phyloP scores from a whole-genome alignment of 352 stramenopile species.

The Globisporangium nunn region DNA sequence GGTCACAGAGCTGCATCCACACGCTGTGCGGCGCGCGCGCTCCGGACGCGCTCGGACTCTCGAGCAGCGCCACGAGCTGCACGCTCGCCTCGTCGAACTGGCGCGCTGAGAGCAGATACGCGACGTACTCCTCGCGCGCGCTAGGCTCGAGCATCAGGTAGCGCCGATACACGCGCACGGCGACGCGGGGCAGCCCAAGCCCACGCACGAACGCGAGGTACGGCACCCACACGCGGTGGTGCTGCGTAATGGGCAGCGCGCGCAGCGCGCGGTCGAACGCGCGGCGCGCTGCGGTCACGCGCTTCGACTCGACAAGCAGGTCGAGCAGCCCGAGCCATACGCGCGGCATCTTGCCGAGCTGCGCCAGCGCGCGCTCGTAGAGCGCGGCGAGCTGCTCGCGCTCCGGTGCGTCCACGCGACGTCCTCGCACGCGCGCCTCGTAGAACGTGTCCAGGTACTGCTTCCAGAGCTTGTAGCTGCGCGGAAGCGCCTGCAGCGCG shows the following conservation, averaged over 20 bases:
- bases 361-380: conserved; percentile 88
- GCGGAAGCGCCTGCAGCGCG: conserved; percentile 73
- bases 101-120: conserved; percentile 65
- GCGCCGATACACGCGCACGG: conserved; percentile 79
- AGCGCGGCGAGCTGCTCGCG: conserved; percentile 36
- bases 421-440: conserved; percentile 51
- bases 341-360: conserved; percentile 94
- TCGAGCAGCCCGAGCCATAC: conserved; percentile 93
- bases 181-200: conserved; percentile 66
- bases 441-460: conserved; percentile 72
- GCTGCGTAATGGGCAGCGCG: conserved; percentile 96
- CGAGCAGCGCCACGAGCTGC: conserved; percentile 77
- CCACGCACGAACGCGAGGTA: conserved; percentile 90
- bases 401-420: conserved; percentile 42
- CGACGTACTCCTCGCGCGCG: conserved; percentile 65
- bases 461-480: conserved; percentile 96
- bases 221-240: conserved; percentile 93
- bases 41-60: conserved; percentile 42
- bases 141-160: conserved; percentile 84
- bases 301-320: conserved; percentile 67
- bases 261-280: conserved; percentile 94
- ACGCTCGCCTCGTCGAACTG: conserved; percentile 78
- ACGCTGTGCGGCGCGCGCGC: conserved; percentile 88
- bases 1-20: conserved; percentile 96
- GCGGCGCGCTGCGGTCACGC: conserved; percentile 73